Conservation (phyloP, 257 asterid genomes). For the Capsicum baccatum region DNA sequence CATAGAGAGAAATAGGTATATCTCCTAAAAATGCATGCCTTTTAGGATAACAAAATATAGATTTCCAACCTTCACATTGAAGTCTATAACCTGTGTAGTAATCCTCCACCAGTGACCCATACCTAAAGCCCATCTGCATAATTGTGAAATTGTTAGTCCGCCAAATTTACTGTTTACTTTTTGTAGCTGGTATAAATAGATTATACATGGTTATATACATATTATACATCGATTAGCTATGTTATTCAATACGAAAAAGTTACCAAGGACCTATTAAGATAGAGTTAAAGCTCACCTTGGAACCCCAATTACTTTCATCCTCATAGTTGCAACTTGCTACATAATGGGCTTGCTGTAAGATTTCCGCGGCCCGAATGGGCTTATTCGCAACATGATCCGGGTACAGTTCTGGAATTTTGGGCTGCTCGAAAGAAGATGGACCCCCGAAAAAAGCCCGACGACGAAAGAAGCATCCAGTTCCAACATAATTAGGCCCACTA, state of each 20-base stretch:
- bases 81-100: constrained; percentile 63
- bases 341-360: constrained; percentile 52
- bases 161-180: no score
- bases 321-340: constrained; percentile 70
- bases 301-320: constrained; percentile 64
- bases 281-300: constrained; percentile 45
- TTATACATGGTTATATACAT: no score
- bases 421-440: constrained; percentile 45
- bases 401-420: constrained; percentile 52
- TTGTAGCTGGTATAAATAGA: no score
- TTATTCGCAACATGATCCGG: constrained; percentile 46
- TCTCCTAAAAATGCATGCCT: constrained; percentile 78
- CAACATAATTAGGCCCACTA: constrained; percentile 64
- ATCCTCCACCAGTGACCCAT: constrained; percentile 84
- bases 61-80: constrained; percentile 84
- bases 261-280: no score
- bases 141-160: background rate
- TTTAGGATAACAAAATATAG: constrained; percentile 59
- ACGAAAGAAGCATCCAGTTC: constrained; percentile 72
- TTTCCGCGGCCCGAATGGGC: constrained; percentile 42
- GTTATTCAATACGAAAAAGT: no score
- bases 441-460: constrained; percentile 70
- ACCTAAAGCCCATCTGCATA: constrained; percentile 71
- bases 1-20: constrained; percentile 64
- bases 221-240: background rate